Conservation (phyloP, 441 rosid genomes). For the Erodium trifolium region DNA sequence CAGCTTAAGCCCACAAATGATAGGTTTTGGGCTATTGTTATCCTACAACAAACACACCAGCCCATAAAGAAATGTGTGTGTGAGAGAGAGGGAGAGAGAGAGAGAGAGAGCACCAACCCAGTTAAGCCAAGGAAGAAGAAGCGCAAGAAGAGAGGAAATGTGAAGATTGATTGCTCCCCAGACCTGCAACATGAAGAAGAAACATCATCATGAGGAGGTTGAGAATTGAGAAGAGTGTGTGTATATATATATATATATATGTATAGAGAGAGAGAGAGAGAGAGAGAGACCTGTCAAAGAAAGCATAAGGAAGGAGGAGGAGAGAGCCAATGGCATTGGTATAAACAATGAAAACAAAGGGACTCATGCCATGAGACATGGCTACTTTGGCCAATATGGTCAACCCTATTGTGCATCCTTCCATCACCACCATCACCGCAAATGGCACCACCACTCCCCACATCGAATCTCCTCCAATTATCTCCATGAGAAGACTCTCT, state of each 20-base stretch:
- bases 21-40: constrained; percentile 54
- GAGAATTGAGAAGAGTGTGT: too few relatives aligned
- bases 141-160: constrained; percentile 39
- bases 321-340: constrained; percentile 50
- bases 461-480: constrained; percentile 16
- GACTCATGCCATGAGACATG: constrained; percentile 58
- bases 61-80: too few relatives aligned
- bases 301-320: constrained; percentile 54
- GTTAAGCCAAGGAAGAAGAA: constrained; percentile 64
- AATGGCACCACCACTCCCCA: constrained; percentile 34
- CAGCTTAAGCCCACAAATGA: constrained; percentile 54
- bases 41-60: background rate
- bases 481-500: constrained; percentile 14
- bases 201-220: too few relatives aligned
- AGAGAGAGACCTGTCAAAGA: constrained; percentile 36
- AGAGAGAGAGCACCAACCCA: constrained; percentile 38
- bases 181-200: constrained; percentile 29
- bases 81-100: background rate
- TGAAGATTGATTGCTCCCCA: constrained; percentile 23
- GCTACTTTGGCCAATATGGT: constrained; percentile 63
- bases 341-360: constrained; percentile 63
- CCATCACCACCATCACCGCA: constrained; percentile 53
- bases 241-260: too few relatives aligned
- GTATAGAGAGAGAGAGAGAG: too few relatives aligned
- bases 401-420: constrained; percentile 56